Evolutionary conservation across 805 yeast genomes (phyloP), one percentile per base, ranked within the genome.

Genomic region (Saccharomycopsis schoenii): DNA sequence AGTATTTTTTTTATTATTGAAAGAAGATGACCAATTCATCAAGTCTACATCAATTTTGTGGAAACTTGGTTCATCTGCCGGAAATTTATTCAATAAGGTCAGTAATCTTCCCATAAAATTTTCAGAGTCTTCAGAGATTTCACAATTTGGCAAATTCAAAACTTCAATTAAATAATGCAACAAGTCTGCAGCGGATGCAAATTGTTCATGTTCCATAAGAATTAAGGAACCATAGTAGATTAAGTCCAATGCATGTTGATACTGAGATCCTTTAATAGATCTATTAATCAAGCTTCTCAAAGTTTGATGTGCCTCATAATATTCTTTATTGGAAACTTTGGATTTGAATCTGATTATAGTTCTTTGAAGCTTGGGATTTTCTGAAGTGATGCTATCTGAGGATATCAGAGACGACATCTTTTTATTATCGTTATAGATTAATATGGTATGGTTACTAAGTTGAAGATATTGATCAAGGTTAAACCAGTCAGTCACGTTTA

Each of bases 281-380:
- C 99, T 79, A 66, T 91, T 91, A 51, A 89, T 88, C 59, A 93
- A 88, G 5, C 98, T 90, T 68, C 97, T 78, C 58, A 94, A 79
- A 0, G 97, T 92, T 72, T 94, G 98, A 71, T 93, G 97, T 0
- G 98, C 98, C 71, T 94, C 99, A 71, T 93, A 93, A 74, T 80
- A 90, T 60, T 91, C 88, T 1, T 89, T 89, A 57, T 80, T 80
- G 58, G 80, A 81, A 65, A 93, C 86, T 67, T 88, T 85, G 29
- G 68, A 79, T 68, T 84, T 82, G 74, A 86, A 87, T 66, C 94
- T 76, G 24, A 78, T 82, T 55, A 86, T 72, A 1, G 90, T 85
- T 67, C 81, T 80, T 59, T 79, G 77, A 25, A 86, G 72, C 68
- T 83, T 85, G 8, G 68, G 61, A 61, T 66, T 68, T 36, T 58